phyloP scores from a whole-genome alignment of 306 rosid species.

The Rosa lucieae region DNA sequence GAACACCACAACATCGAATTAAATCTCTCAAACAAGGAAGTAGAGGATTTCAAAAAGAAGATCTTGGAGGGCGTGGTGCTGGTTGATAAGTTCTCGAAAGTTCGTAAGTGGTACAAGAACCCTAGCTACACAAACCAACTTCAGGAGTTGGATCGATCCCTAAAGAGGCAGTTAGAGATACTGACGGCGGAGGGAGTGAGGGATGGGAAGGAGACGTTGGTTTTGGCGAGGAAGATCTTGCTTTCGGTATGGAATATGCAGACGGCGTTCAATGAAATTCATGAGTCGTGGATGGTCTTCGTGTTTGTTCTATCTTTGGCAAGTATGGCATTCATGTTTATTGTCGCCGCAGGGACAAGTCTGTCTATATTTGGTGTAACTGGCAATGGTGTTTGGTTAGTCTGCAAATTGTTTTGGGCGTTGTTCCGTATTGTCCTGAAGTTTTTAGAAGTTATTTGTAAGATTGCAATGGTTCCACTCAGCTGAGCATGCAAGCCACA shows the following conservation, averaged over 20 bases:
- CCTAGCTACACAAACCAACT: neutral
- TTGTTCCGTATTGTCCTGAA: neutral
- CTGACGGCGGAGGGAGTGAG: neutral
- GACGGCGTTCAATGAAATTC: neutral
- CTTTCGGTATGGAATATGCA: neutral
- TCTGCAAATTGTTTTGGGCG: neutral
- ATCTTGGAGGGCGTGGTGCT: neutral
- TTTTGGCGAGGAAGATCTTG: neutral
- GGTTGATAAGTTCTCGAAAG: neutral
- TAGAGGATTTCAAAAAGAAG: neutral
- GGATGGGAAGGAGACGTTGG: neutral
- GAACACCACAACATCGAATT: neutral
- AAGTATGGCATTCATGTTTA: neutral
- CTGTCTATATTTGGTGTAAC: neutral
- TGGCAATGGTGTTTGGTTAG: neutral
- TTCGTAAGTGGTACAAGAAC: neutral
- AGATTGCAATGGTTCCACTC: neutral
- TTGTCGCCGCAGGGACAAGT: neutral
- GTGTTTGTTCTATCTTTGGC: neutral
- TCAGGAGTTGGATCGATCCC: neutral
- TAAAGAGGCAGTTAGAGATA: neutral
- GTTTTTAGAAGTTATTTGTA: neutral
- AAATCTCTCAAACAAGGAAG: neutral
- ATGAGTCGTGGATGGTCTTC: neutral
- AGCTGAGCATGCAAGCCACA: neutral